phyloP scores from a whole-genome alignment of 2,329 filamentous ascomycete species.

The Cladophialophora immunda region DNA sequence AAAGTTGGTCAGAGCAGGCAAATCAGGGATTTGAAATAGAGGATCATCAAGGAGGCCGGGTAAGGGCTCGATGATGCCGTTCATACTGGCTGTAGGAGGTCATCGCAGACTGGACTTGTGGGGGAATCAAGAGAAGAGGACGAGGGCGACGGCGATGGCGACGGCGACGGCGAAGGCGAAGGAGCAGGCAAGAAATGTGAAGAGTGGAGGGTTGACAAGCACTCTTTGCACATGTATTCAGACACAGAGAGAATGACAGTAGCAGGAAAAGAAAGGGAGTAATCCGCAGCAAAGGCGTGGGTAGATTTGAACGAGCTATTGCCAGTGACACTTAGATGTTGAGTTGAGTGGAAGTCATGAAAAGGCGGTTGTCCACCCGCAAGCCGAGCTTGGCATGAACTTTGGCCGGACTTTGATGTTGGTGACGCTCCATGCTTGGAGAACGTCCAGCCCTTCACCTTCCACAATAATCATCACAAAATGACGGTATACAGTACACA shows the following conservation, averaged over 20 bases:
- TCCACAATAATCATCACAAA: no score
- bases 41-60: slow-evolving; percentile 52
- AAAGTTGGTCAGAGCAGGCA: slow-evolving; percentile 52
- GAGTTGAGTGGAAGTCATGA: background rate
- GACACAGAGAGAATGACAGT: background rate
- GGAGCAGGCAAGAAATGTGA: background rate
- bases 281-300: background rate
- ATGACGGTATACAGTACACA: background rate
- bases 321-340: background rate
- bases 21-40: slow-evolving; percentile 49
- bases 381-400: background rate
- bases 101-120: slow-evolving; percentile 28
- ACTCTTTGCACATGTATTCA: slow-evolving; percentile 1
- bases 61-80: slow-evolving; percentile 42
- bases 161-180: background rate
- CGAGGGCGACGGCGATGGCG: background rate
- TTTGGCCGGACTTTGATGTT: background rate
- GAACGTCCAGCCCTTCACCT: no score
- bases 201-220: background rate
- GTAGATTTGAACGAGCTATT: background rate
- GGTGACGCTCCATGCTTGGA: background rate
- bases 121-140: background rate
- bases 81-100: slow-evolving; percentile 38
- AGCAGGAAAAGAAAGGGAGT: background rate
- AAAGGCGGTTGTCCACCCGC: background rate